These are phyloP conservation scores for Tolypocladium inflatum DNA, from an alignment of 2,329 filamentous ascomycete species.

Conservation along the genomic window DNA sequence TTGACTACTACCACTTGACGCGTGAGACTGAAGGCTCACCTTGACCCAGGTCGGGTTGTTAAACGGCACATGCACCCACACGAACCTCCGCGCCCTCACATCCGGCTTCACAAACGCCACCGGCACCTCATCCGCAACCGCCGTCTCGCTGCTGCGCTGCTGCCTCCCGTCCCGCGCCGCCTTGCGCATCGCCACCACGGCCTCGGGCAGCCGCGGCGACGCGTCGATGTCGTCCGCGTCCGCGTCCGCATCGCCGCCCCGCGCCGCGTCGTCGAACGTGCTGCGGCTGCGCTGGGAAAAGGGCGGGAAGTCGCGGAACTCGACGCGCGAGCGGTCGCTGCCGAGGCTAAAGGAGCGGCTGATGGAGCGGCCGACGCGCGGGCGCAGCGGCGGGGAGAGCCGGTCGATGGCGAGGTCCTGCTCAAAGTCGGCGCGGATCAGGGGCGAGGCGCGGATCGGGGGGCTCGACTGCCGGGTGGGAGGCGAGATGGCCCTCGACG, in stretches of 20 bases:
- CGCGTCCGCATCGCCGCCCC: constrained; percentile 13
- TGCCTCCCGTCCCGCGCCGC: constrained; percentile 10
- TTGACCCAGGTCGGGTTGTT: constrained; percentile 51
- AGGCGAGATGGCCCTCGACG: constrained; percentile 16
- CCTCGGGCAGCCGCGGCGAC: constrained; percentile 22
- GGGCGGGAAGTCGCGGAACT: constrained; percentile 24
- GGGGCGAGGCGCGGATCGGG: constrained; percentile 18
- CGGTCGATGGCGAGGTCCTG: constrained; percentile 28
- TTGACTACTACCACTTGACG: too few species aligned
- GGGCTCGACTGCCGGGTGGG: constrained; percentile 19
- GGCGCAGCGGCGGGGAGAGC: constrained; percentile 23
- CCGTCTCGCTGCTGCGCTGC: constrained; percentile 14
- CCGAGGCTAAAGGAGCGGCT: constrained; percentile 26
- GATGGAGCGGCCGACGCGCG: constrained; percentile 17
- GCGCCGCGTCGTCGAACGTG: constrained; percentile 8
- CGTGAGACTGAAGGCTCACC: constrained; percentile 18
- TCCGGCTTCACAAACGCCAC: constrained; percentile 22
- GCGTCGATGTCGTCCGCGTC: constrained; percentile 15
- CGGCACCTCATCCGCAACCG: constrained; percentile 17
- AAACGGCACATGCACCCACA: constrained; percentile 48
- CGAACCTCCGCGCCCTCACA: constrained; percentile 34
- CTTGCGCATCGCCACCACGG: constrained; percentile 20
- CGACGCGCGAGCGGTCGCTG: constrained; percentile 18
- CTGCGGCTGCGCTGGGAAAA: constrained; percentile 26
- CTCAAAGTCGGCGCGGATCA: constrained; percentile 25